phyloP scores from a whole-genome alignment of 192 early-diverging fungal species.

The Backusella mclennaniae region DNA sequence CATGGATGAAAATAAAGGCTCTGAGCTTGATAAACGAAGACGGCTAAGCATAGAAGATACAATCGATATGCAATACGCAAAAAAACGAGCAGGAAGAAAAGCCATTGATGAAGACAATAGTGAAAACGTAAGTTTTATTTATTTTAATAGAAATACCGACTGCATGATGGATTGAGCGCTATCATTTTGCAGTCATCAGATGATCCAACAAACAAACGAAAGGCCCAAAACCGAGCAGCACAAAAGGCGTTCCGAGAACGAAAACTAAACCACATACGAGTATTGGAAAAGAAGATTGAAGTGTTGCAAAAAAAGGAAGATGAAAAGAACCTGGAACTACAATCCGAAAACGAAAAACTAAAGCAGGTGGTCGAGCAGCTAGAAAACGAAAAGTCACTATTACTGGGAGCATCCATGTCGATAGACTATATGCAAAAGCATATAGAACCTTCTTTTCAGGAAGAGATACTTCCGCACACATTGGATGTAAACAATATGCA shows the following conservation, averaged over 20 bases:
- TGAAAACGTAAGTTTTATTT: not conserved
- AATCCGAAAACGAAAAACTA: slow-evolving; percentile 1
- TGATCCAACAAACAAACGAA: slow-evolving; percentile 33
- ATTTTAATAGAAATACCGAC: not conserved
- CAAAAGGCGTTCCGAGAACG: slow-evolving; percentile 91
- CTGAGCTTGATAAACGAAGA: not conserved
- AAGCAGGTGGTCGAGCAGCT: not conserved
- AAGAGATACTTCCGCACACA: not conserved
- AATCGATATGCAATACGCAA: not conserved
- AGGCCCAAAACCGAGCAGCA: slow-evolving; percentile 86
- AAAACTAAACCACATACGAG: slow-evolving; percentile 73
- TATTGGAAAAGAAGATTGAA: slow-evolving; percentile 73
- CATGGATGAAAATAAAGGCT: not conserved
- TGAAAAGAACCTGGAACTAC: not conserved
- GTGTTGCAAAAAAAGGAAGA: slow-evolving; percentile 15
- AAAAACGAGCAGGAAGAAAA: not conserved
- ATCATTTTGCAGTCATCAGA: not conserved
- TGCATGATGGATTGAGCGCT: too few relatives aligned
- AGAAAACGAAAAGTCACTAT: not conserved
- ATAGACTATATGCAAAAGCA: not conserved
- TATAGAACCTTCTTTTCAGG: not conserved
- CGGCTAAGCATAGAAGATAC: not conserved
- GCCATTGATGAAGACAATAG: not conserved
- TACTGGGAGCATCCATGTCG: not conserved
- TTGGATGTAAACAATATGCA: not conserved